Percentiles rank a stretch among this genome's conserved stretches.
These are phyloP conservation scores for Diaporthe nobilis DNA, from an alignment of 2,329 filamentous ascomycete species.

Conservation along the genomic window DNA sequence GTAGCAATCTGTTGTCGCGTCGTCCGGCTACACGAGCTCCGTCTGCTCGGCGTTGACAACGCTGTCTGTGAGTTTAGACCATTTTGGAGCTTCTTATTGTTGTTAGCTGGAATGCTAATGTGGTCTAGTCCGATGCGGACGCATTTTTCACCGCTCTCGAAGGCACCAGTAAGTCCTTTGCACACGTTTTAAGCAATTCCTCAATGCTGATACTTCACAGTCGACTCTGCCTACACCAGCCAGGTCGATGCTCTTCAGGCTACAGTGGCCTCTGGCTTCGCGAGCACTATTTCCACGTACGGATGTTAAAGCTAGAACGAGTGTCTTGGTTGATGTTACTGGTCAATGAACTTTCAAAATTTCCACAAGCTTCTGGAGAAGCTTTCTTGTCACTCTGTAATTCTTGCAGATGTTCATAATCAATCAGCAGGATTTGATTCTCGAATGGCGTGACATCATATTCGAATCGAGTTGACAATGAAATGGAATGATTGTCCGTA, in stretches of 20 bases:
- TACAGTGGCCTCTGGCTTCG: constrained; percentile 6
- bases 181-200: rapidly evolving
- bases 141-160: constrained; percentile 19
- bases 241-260: constrained; percentile 13
- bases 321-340: no score
- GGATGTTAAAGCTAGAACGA: background rate
- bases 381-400: background rate
- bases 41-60: constrained; percentile 33
- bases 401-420: background rate
- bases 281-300: background rate
- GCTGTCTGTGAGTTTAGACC: constrained; percentile 13
- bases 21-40: constrained; percentile 22
- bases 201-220: background rate
- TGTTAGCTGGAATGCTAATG: background rate
- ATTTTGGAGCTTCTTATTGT: rapidly evolving
- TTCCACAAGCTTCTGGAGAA: background rate
- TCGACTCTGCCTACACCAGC: constrained; percentile 15
- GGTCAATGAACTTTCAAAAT: background rate
- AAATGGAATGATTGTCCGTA: background rate
- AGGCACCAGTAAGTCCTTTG: constrained; percentile 10
- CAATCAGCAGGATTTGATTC: background rate
- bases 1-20: constrained; percentile 33
- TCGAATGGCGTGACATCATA: background rate
- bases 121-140: background rate
- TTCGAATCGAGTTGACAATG: background rate